A percentile compares a stretch with the other conserved stretches of the same genome.
Conservation (phyloP, 1,284 basidiomycete genomes). For the Neotropicomus parvogracilis region DNA sequence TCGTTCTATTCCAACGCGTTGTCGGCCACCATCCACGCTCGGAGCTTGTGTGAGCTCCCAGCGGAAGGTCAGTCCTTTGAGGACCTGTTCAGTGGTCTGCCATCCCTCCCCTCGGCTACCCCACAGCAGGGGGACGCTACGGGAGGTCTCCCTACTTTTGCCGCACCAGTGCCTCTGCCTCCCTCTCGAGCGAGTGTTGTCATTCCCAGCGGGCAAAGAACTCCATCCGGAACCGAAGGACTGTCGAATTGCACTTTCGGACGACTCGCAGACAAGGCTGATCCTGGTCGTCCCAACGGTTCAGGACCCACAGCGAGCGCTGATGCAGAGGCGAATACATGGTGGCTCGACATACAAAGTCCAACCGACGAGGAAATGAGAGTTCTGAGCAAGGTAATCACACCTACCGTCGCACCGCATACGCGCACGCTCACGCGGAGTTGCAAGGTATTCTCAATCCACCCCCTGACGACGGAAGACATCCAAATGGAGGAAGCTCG, state of each 20-base stretch:
- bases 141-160: conserved; percentile 2
- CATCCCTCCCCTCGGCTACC: conserved; percentile 2
- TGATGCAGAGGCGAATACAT: conserved; percentile 75
- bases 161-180: conserved; percentile 12
- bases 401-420: not conserved
- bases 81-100: conserved; percentile 76
- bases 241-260: conserved; percentile 11
- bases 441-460: conserved; percentile 87
- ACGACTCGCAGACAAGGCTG: conserved; percentile 24
- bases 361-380: conserved; percentile 99
- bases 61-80: conserved; percentile 92
- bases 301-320: conserved; percentile 17
- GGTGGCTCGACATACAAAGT: conserved; percentile 96
- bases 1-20: conserved; percentile 97
- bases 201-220: conserved; percentile 9
- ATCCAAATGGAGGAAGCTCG: conserved; percentile 99
- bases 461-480: conserved; percentile 98
- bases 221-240: conserved; percentile 4
- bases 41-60: conserved; percentile 90
- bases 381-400: conserved; percentile 79
- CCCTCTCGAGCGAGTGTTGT: conserved; percentile 7
- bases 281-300: conserved; percentile 24
- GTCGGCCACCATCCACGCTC: conserved; percentile 91
- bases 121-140: conserved; percentile 9
- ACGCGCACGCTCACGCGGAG: conserved; percentile 12